Conservation (phyloP, 306 rosid genomes). For the Rubus idaeus region DNA sequence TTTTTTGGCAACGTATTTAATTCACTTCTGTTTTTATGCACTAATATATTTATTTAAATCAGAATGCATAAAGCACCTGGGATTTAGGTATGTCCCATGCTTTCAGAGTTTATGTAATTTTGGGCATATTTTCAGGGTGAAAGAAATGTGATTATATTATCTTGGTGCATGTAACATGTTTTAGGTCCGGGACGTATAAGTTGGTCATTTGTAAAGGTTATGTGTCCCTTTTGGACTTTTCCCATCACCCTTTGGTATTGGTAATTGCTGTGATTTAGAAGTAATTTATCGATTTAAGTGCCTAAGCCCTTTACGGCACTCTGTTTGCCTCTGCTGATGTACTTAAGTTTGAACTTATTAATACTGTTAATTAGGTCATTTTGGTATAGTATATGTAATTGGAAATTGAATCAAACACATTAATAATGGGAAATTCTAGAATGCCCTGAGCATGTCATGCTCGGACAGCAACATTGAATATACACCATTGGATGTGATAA, state of each 20-base stretch:
- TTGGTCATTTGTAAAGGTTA: not conserved
- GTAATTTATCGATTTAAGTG: not conserved
- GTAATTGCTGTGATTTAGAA: not conserved
- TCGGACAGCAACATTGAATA: too few relatives aligned
- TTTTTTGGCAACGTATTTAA: not conserved
- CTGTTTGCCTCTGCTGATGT: not conserved
- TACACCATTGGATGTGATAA: too few relatives aligned
- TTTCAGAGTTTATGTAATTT: not conserved
- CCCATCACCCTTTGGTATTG: slow-evolving; percentile 2
- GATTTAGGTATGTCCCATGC: not conserved
- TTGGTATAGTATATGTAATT: not conserved
- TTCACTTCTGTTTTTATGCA: not conserved
- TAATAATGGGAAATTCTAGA: too few relatives aligned
- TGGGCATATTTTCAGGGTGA: slow-evolving; percentile 1
- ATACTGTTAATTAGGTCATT: not conserved
- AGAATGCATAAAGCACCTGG: not conserved
- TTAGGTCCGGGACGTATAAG: not conserved
- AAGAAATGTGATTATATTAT: not conserved
- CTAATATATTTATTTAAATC: not conserved
- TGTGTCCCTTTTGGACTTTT: not conserved
- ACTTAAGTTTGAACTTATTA: not conserved
- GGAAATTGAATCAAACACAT: not conserved
- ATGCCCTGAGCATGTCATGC: too few relatives aligned
- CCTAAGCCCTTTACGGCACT: not conserved
- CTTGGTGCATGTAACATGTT: slow-evolving; percentile 17